Percentiles rank a stretch among this genome's conserved stretches.
Evolutionary conservation across 352 stramenopile species (phyloP).

Genomic region (Pythium graminicola): DNA sequence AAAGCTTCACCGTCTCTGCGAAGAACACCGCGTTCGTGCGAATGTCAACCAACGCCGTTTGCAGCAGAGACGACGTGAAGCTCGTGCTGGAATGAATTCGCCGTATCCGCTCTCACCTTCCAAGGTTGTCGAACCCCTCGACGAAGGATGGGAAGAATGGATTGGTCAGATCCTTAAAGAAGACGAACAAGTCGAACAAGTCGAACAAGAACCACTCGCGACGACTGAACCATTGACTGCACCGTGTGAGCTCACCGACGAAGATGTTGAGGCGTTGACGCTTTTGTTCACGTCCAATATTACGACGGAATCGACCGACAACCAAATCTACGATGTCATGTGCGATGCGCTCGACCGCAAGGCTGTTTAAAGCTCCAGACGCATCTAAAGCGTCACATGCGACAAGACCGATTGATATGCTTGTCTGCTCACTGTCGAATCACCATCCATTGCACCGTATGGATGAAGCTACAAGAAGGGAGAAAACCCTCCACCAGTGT

Average conservation of each 20-base stretch:
- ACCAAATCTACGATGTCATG: conserved; percentile 17
- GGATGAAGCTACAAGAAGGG: too few relatives aligned
- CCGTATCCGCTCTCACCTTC: conserved; percentile 7
- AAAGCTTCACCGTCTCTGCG: conserved; percentile 51
- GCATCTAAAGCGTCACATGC: background rate
- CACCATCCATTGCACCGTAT: background rate
- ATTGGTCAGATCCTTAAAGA: conserved; percentile 10
- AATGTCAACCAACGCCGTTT: conserved; percentile 49
- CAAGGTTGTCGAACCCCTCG: background rate
- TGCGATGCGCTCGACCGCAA: conserved; percentile 1
- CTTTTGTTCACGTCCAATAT: conserved; percentile 14
- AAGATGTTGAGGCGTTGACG: conserved; percentile 14
- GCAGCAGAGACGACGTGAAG: conserved; percentile 33
- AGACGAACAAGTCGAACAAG: background rate
- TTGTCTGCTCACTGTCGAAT: background rate
- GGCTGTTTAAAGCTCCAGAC: conserved; percentile 2
- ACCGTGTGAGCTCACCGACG: conserved; percentile 4
- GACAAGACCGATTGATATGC: background rate
- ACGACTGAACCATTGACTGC: conserved; percentile 8
- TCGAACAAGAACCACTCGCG: conserved; percentile 4
- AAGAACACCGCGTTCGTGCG: conserved; percentile 48
- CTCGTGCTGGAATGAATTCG: background rate
- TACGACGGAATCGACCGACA: conserved; percentile 10
- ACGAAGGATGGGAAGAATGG: conserved; percentile 11
- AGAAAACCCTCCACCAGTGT: too few relatives aligned